Evolutionary conservation across 768 basidiomycete genomes (phyloP).

Genomic region (Clitopilus passeckerianus): DNA sequence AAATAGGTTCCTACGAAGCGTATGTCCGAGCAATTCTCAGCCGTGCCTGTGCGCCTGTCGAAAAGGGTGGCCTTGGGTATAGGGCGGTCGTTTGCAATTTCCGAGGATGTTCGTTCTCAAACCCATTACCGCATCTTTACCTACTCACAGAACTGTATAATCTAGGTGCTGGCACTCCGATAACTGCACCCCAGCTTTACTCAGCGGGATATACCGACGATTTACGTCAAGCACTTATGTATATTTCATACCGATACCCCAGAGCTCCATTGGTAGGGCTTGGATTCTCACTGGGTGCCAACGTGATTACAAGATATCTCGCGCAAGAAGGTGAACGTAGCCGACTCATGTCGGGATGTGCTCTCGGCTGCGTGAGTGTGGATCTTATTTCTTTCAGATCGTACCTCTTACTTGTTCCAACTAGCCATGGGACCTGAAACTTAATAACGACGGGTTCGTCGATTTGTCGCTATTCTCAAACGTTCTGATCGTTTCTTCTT

Average conservation of each 20-base stretch:
- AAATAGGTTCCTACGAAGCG: constrained; percentile 80
- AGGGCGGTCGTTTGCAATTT: constrained; percentile 90
- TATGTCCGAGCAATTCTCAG: constrained; percentile 83
- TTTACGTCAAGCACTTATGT: constrained; percentile 73
- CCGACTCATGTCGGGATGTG: constrained; percentile 62
- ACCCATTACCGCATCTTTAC: constrained; percentile 5
- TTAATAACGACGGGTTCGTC: constrained; percentile 42
- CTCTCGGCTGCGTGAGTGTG: constrained; percentile 66
- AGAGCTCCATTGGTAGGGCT: constrained; percentile 78
- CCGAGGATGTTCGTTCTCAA: constrained; percentile 69
- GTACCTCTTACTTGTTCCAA: constrained; percentile 7
- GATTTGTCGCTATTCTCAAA: constrained; percentile 4
- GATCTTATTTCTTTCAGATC: constrained; percentile 13
- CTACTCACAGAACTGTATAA: constrained; percentile 9
- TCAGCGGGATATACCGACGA: constrained; percentile 91
- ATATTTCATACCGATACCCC: constrained; percentile 70
- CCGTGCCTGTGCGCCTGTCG: constrained; percentile 63
- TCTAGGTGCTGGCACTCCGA: constrained; percentile 76
- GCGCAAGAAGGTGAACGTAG: constrained; percentile 73
- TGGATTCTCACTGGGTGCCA: constrained; percentile 93
- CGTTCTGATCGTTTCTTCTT: background rate
- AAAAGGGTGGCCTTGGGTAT: constrained; percentile 85
- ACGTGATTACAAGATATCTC: constrained; percentile 84
- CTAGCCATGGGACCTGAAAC: constrained; percentile 50
- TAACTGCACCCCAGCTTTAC: constrained; percentile 81